These are phyloP conservation scores for Hanseniaspora clermontiae DNA, from an alignment of 805 yeast species.

Conservation along the genomic window DNA sequence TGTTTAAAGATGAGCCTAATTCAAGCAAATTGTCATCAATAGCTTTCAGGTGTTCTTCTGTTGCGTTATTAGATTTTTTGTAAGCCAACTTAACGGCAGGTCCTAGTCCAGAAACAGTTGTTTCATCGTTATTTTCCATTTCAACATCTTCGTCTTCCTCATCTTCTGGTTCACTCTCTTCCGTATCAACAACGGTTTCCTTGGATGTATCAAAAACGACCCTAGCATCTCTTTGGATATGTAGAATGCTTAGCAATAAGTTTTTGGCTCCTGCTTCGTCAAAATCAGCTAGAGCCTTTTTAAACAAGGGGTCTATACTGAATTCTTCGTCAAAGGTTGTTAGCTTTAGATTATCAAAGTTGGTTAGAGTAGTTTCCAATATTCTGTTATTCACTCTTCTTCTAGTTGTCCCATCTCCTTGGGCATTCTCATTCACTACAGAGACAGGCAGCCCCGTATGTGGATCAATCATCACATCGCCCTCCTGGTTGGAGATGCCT, in stretches of 20 bases:
- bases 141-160: slow-evolving; percentile 11
- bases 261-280: slow-evolving; percentile 78
- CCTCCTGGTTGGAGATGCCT: slow-evolving; percentile 20
- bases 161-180: background rate
- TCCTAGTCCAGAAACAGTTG: background rate
- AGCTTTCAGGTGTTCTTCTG: slow-evolving; percentile 1
- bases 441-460: slow-evolving; percentile 24
- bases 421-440: slow-evolving; percentile 20
- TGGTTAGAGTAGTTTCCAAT: slow-evolving; percentile 36
- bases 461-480: slow-evolving; percentile 25
- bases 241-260: slow-evolving; percentile 48
- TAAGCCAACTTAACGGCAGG: slow-evolving; percentile 15
- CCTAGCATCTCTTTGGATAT: slow-evolving; percentile 39
- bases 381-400: slow-evolving; percentile 25
- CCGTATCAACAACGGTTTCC: slow-evolving; percentile 20
- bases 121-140: slow-evolving; percentile 4
- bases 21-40: slow-evolving; percentile 13
- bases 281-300: slow-evolving; percentile 60
- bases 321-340: slow-evolving; percentile 52
- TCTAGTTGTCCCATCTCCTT: slow-evolving; percentile 19
- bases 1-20: background rate
- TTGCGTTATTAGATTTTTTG: slow-evolving; percentile 14
- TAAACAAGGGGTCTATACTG: slow-evolving; percentile 61
- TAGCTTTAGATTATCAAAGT: slow-evolving; percentile 38
- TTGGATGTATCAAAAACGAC: slow-evolving; percentile 54